These are phyloP conservation scores for Irpex sp. DNA, from an alignment of 1,284 basidiomycete species.

Conservation along the genomic window DNA sequence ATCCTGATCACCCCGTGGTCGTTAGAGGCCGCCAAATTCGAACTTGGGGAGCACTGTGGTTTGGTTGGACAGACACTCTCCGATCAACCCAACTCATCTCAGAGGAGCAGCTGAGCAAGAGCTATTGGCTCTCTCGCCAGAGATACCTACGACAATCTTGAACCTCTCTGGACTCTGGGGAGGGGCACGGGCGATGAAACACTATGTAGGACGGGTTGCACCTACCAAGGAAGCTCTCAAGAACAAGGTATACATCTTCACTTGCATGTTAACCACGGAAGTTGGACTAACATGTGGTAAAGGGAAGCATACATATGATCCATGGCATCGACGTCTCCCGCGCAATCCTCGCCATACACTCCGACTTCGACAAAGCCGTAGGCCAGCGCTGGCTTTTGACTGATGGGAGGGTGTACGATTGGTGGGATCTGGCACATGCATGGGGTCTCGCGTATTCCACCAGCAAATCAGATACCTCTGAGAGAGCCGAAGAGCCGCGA, in stretches of 20 bases:
- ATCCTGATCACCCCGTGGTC: not conserved
- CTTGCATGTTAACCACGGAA: not conserved
- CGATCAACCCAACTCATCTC: slow-evolving; percentile 34
- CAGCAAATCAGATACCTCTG: not conserved
- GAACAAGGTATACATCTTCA: slow-evolving; percentile 37
- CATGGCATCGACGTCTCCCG: slow-evolving; percentile 57
- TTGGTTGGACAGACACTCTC: slow-evolving; percentile 50
- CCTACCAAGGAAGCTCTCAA: slow-evolving; percentile 50
- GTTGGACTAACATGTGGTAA: not conserved
- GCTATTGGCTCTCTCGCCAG: slow-evolving; percentile 43
- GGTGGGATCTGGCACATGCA: slow-evolving; percentile 63
- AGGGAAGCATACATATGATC: slow-evolving; percentile 59
- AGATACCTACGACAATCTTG: slow-evolving; percentile 47
- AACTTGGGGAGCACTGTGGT: not conserved
- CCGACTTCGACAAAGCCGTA: slow-evolving; percentile 34
- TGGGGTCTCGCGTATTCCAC: slow-evolving; percentile 34
- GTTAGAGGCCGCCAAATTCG: not conserved
- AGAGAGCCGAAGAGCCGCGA: not conserved
- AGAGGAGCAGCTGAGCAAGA: slow-evolving; percentile 52
- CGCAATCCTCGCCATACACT: slow-evolving; percentile 52
- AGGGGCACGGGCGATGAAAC: slow-evolving; percentile 40
- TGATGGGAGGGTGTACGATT: slow-evolving; percentile 60
- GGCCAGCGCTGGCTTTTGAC: slow-evolving; percentile 57
- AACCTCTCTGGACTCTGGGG: slow-evolving; percentile 67
- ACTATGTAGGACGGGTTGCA: slow-evolving; percentile 51